Evolutionary conservation across 495 filamentous ascomycete genomes (phyloP), one percentile per base, ranked within the genome.

Genomic region (Penicillium pancosmium): DNA sequence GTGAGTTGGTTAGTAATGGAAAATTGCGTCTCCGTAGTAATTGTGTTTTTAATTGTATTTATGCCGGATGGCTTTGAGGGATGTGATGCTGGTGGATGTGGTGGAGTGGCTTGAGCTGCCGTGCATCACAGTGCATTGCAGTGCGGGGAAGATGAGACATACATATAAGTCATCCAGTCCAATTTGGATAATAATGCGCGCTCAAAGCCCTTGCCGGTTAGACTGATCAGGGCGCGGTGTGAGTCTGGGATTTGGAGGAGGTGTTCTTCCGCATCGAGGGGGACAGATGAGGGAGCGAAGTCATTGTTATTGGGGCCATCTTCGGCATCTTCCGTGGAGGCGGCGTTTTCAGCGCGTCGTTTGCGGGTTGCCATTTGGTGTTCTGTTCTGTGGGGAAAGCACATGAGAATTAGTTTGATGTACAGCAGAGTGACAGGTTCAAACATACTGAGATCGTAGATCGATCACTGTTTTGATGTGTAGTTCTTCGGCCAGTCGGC

Each of bases 191-290:
- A 64, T 15, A 96, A 77, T n/a, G 82, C 80, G 2, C 80, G 68
- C 64, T 91, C 86, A 62, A 92, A 92, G 1, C 79, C 76, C 34
- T 79, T 79, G n/a, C 90, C 90, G 25, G 90, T 92, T 56, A 94
- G 80, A 66, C 84, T 88, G 67, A 92, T 84, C 47, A 85, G 67
- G 35, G 73, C 66, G 62, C 88, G 88, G 3, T 64, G 69, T n/a
- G 88, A 72, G 0, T 81, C 85, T 5, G 83, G 80, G 57, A 92
- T 85, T 54, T 85, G 74, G 31, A 84, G 53, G 62, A 67, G 72
- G 43, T 79, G 78, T 36, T 75, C 70, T 46, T 84, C 76, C 36
- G 77, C 65, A 49, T 77, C 72, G 9, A 68, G 40, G 2, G 77
- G 62, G 10, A 73, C 61, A 2, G 79, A 62, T 3, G 75, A 61